These are phyloP conservation scores for Peniophora sp. DNA, from an alignment of 1,284 basidiomycete genomes.

Conservation along the genomic window DNA sequence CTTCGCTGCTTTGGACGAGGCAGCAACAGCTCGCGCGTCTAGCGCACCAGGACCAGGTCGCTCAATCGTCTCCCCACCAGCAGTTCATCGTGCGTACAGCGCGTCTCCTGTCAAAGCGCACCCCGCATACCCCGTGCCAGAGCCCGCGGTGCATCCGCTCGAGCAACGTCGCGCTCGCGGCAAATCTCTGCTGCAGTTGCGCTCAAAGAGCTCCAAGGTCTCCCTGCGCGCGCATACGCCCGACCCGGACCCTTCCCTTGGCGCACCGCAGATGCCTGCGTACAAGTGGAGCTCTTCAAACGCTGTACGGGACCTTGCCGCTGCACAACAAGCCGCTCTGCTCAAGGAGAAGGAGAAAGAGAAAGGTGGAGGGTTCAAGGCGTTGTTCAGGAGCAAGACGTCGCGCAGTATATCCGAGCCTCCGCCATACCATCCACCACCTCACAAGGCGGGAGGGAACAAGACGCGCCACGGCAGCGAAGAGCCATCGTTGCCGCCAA, in stretches of 20 bases:
- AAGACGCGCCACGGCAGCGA: not conserved
- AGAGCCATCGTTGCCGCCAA: not conserved
- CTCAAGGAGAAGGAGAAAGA: not conserved
- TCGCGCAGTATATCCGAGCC: not conserved
- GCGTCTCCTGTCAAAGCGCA: not conserved
- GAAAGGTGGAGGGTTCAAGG: not conserved
- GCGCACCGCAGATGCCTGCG: not conserved
- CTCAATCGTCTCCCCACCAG: not conserved
- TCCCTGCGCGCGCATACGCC: not conserved
- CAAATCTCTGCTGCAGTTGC: not conserved
- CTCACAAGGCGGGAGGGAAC: not conserved
- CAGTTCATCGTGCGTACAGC: not conserved
- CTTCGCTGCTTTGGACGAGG: not conserved
- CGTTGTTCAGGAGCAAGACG: not conserved
- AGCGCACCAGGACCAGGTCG: not conserved
- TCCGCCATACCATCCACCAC: not conserved
- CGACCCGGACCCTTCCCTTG: not conserved
- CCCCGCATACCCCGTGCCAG: not conserved
- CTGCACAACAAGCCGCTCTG: not conserved
- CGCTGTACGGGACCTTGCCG: not conserved
- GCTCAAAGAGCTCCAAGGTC: not conserved
- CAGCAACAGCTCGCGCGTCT: not conserved
- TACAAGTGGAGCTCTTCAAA: not conserved
- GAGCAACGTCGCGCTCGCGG: not conserved
- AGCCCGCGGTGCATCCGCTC: not conserved